Percentiles rank a stretch among this genome's conserved stretches.
Conservation (phyloP, 164 flowering plant genomes). For the Aristolochia contorta region DNA sequence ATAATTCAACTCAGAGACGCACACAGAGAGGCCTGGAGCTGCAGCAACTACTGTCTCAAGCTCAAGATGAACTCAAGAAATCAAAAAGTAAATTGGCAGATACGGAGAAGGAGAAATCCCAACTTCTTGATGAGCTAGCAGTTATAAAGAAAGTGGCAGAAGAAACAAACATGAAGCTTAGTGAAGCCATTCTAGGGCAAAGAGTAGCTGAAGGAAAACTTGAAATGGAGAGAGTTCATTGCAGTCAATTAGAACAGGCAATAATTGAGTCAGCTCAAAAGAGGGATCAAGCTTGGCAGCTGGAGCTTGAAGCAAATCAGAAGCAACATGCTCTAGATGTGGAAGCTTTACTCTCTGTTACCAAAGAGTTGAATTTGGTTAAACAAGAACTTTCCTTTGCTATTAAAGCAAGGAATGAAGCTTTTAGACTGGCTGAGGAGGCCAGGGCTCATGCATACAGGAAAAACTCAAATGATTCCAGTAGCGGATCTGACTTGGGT, state of each 20-base stretch:
- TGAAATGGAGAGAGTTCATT: conserved; percentile 7
- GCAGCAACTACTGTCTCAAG: conserved; percentile 28
- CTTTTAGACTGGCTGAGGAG: conserved; percentile 14
- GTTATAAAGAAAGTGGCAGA: conserved; percentile 34
- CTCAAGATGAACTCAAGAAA: conserved; percentile 28
- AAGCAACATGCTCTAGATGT: conserved; percentile 20
- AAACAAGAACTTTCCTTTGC: conserved; percentile 9
- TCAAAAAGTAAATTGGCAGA: conserved; percentile 22
- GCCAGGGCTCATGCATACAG: conserved; percentile 9
- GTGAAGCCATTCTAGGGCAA: conserved; percentile 23
- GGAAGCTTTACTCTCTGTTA: conserved; percentile 13
- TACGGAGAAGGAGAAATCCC: conserved; percentile 30
- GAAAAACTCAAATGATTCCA: conserved; percentile 15
- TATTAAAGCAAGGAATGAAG: conserved; percentile 13
- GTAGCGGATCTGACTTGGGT: neutral
- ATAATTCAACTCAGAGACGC: conserved; percentile 13
- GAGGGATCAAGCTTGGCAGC: conserved; percentile 28
- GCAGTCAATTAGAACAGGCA: conserved; percentile 17
- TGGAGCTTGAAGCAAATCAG: conserved; percentile 21
- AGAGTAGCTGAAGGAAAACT: conserved; percentile 2
- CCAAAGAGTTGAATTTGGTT: conserved; percentile 12
- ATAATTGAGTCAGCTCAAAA: conserved; percentile 21
- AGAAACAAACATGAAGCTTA: conserved; percentile 24
- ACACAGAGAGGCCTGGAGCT: conserved; percentile 15
- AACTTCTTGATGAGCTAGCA: conserved; percentile 27